Percentiles rank a stretch among this genome's conserved stretches.
phyloP scores from a whole-genome alignment of 1,284 basidiomycete species.

The Trametes pubescens region DNA sequence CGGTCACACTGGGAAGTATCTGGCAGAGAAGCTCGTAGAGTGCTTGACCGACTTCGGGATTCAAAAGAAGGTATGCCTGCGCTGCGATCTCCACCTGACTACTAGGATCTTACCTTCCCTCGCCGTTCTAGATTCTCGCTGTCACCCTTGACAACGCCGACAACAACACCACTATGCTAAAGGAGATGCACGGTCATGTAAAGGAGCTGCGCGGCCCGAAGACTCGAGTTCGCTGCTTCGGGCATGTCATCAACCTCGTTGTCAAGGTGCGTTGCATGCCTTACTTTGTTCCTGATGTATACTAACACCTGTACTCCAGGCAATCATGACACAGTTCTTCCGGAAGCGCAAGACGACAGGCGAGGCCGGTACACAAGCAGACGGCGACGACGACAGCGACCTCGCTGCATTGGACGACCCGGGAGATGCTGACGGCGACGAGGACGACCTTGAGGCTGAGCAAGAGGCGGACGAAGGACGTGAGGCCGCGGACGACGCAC shows the following conservation, averaged over 20 bases:
- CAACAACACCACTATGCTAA: neutral
- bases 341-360: too few species aligned
- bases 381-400: too few species aligned
- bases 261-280: neutral
- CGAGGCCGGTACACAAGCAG: too few species aligned
- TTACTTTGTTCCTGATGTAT: rapidly evolving
- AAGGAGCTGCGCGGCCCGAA: neutral
- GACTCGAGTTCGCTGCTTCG: neutral
- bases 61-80: neutral
- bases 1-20: neutral
- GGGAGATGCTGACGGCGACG: neutral
- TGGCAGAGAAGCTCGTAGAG: neutral
- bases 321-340: neutral
- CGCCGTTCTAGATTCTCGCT: neutral
- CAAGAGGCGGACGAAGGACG: neutral
- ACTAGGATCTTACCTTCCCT: too few species aligned
- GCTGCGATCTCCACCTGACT: too few species aligned
- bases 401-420: neutral
- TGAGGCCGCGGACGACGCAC: neutral
- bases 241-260: neutral
- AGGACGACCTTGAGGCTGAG: neutral
- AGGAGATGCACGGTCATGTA: neutral
- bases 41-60: neutral
- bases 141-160: neutral
- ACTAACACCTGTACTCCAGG: neutral